Base-by-base conservation (phyloP, 1,284 basidiomycete genomes). In the Ceraceosorus bombacis region DNA sequence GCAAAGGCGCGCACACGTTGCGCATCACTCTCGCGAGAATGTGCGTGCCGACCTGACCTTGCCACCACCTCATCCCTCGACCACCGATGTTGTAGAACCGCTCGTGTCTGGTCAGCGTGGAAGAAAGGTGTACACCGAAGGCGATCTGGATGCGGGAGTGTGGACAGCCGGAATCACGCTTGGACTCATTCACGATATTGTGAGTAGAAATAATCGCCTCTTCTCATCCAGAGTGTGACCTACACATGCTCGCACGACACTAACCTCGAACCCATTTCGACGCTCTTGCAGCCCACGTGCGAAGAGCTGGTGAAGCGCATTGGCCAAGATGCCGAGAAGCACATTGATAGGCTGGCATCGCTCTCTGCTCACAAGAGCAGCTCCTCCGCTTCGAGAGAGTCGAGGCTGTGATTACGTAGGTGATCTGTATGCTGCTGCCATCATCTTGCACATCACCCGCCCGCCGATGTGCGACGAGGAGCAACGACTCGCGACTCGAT, bases 81-180 rank as follows among this genome's bases (percentile, higher is more conserved):
- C 10, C 43, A 46, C 53, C 49, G 13, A 49, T 55, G n/a, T 38
- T 52, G n/a, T n/a, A 53, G 36, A 40, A 27, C 51, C 90, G 49
- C 83, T 95, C 53, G 92, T 94, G 8, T 85, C 88, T 2, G 92
- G 91, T 38, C 82, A 82, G 13, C 81, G 89, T 10, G 90, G 89
- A 12, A 83, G 83, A 63, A 70, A 82, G 57, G 92, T 94, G 6
- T 95, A 92, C 78, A 88, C 90, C 75, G 82, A 78, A 5, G 91
- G 92, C 12, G 90, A 95, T 72, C 80, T 85, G 0, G 89, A 96
- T 66, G 85, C 86, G 65, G 92, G 93, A 1, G 86, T 94, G 64
- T 95, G 92, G 91, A 84, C 81, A 52, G 86, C 86, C 9, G 88
- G 89, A n/a, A 82, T 90, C 65, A 80, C 81, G 10, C 76, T 90